These are phyloP conservation scores for Tulasnella sp. DNA, from an alignment of 768 basidiomycete genomes.

Conservation along the genomic window DNA sequence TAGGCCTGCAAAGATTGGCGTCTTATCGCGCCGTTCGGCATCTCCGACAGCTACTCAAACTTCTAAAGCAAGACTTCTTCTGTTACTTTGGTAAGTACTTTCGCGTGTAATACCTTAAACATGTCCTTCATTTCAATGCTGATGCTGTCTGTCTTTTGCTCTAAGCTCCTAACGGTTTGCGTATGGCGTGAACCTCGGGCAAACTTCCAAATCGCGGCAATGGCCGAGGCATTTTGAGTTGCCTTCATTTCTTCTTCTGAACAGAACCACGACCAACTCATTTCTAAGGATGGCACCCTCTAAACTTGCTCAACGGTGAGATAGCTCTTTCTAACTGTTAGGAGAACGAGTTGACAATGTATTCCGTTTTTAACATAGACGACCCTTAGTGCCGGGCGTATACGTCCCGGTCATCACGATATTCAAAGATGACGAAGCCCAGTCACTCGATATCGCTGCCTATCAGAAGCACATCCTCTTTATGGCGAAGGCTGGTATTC, in stretches of 20 bases:
- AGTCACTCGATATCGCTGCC: conserved; percentile 40
- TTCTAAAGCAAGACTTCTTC: no score
- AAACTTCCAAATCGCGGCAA: background rate
- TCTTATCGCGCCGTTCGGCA: no score
- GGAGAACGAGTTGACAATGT: background rate
- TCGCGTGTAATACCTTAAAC: no score
- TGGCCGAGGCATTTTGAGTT: background rate
- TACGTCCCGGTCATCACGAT: conserved; percentile 38
- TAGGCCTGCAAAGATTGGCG: no score
- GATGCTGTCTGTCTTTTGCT: background rate
- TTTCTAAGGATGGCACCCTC: background rate
- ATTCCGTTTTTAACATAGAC: background rate
- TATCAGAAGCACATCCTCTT: conserved; percentile 39
- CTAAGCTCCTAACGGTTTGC: background rate
- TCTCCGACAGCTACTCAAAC: no score
- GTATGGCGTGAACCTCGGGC: background rate
- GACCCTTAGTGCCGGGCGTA: conserved; percentile 28
- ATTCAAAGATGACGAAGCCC: conserved; percentile 37
- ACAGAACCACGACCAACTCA: background rate
- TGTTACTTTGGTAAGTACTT: no score
- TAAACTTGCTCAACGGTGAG: background rate
- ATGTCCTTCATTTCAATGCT: background rate
- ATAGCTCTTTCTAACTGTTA: background rate
- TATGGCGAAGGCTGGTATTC: conserved; percentile 36
- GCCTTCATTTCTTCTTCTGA: background rate